Base-by-base conservation (phyloP, 2,329 filamentous ascomycete genomes). In the Colletotrichum sp. region DNA sequence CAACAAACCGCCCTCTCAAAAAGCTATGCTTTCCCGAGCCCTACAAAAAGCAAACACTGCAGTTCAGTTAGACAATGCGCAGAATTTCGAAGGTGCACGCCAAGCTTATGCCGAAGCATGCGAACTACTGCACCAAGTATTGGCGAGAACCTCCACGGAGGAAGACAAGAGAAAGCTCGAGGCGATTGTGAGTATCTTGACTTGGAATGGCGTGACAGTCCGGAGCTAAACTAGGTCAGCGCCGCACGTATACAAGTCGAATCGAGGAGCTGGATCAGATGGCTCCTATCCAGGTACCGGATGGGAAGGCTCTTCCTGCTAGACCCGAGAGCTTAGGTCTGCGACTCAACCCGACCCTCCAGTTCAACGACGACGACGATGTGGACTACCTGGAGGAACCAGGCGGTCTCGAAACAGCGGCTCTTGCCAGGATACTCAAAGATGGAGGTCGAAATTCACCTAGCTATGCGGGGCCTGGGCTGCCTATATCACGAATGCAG, bases 1-100 rank as follows among this genome's bases (percentile, higher is more conserved):
- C 2, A 77, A 69, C 64, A 88, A 88, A 76, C 85, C 85, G n/a
- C 91, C 91, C 16, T 95, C 94, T 2, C 94, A 98, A 83, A 98
- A 98, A 87, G 94, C 93, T 13, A 98, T 98, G 96, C 90, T 99
- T 43, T 98, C 96, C n/a, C 95, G 94, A 79, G 97, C 97, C 1
- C 87, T 99, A 70, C 94, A 98, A 82, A 98, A 98, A 85, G 97
- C 97, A 65, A 98, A 99, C 81, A 96, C 95, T 14, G 97, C 97
- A 26, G 97, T 99, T 30, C 91, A 98, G 78, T 90, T 99, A 55
- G 97, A 99, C 85, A 98, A 98, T 90, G 96, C 95, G 16, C 95
- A 97, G 81, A 98, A 98, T 81, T 96, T 97, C 77, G 95, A 96
- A 82, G 96, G 95, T 55, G 97, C 97, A 21, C 93, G 97, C 82